Percentiles rank a stretch among this genome's conserved stretches.
phyloP scores from a whole-genome alignment of 169 alveolate genomes.

The Plasmodium chabaudi region DNA sequence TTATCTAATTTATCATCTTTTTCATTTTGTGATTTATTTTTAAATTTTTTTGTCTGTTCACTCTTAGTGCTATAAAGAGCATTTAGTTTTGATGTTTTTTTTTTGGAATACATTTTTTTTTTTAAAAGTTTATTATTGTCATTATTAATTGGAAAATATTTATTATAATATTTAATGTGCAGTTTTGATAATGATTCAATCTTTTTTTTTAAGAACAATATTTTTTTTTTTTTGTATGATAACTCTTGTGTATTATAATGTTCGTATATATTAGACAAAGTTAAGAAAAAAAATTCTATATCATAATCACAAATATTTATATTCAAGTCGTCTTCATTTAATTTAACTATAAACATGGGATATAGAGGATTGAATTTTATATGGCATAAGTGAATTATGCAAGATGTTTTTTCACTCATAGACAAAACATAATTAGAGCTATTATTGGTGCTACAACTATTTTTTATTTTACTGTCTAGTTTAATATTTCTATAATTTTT shows the following conservation, averaged over 20 bases:
- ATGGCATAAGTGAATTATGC: slow-evolving; percentile 63
- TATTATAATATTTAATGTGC: slow-evolving; percentile 26
- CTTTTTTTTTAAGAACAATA: slow-evolving; percentile 58
- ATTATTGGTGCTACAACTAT: slow-evolving; percentile 1
- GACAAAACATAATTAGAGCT: slow-evolving; percentile 48
- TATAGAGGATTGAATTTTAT: slow-evolving; percentile 56
- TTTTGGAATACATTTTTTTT: neutral
- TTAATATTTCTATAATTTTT: too few relatives aligned
- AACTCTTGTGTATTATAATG: slow-evolving; percentile 39
- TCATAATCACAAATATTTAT: slow-evolving; percentile 74
- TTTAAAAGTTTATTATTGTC: neutral
- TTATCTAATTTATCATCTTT: neutral
- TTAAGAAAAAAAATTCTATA: slow-evolving; percentile 58
- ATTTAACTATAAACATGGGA: slow-evolving; percentile 59
- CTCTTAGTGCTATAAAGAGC: neutral
- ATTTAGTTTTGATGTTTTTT: neutral
- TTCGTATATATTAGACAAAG: slow-evolving; percentile 44
- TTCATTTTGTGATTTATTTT: neutral
- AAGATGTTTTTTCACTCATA: slow-evolving; percentile 61
- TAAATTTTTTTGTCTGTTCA: neutral
- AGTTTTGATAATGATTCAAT: slow-evolving; percentile 43
- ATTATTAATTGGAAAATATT: neutral
- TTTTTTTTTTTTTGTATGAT: slow-evolving; percentile 37
- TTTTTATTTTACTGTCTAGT: neutral
- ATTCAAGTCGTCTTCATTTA: slow-evolving; percentile 46